Conservation (phyloP, 805 yeast species). For the Hanseniaspora pseudoguilliermondii region DNA sequence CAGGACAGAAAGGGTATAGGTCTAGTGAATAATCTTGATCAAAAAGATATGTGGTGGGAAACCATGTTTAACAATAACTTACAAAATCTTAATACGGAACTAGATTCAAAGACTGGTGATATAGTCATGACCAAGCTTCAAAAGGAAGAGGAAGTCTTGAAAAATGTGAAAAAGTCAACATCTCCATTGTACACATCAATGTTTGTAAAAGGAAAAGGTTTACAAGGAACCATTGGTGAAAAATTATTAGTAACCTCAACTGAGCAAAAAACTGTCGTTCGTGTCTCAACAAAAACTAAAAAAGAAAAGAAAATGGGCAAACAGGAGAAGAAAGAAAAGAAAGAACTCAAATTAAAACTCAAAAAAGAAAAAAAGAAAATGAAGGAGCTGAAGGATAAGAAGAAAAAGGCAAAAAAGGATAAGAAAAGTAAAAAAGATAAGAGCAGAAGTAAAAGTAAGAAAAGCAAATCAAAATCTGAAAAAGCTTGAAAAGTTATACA, state of each 20-base stretch:
- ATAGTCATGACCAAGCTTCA: slow-evolving; percentile 35
- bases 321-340: slow-evolving; percentile 13
- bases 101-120: slow-evolving; percentile 20
- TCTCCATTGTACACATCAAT: slow-evolving; percentile 63
- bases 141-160: slow-evolving; percentile 38
- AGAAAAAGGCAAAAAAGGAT: slow-evolving; percentile 15
- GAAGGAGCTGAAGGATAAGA: slow-evolving; percentile 13
- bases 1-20: slow-evolving; percentile 87
- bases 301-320: slow-evolving; percentile 15
- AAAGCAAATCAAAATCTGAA: slow-evolving; percentile 18
- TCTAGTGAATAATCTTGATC: slow-evolving; percentile 47
- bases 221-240: slow-evolving; percentile 57
- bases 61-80: slow-evolving; percentile 85
- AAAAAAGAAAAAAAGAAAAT: slow-evolving; percentile 16
- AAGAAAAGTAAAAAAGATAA: slow-evolving; percentile 10
- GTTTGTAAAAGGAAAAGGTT: slow-evolving; percentile 80
- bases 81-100: slow-evolving; percentile 53
- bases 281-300: slow-evolving; percentile 8
- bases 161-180: slow-evolving; percentile 36
- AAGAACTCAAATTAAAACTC: slow-evolving; percentile 16
- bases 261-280: slow-evolving; percentile 11
- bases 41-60: slow-evolving; percentile 95
- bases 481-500: slow-evolving; percentile 13
- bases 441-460: slow-evolving; percentile 17
- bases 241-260: slow-evolving; percentile 8